phyloP scores from a whole-genome alignment of 345 rosid genomes.

The Camelina neglecta region DNA sequence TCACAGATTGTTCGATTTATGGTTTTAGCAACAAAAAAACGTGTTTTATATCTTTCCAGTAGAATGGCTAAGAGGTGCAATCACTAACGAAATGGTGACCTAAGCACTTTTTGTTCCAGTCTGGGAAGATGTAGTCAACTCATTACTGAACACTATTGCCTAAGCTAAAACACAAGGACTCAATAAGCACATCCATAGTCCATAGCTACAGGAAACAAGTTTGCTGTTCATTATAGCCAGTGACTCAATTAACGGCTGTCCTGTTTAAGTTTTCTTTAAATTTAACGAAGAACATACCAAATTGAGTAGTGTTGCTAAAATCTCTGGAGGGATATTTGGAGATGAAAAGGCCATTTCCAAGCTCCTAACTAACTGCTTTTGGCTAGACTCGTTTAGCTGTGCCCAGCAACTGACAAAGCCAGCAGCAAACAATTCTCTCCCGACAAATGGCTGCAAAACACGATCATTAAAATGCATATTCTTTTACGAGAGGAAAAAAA shows the following conservation, averaged over 20 bases:
- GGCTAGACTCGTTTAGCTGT: slow-evolving; percentile 82
- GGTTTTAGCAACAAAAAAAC: slow-evolving; percentile 23
- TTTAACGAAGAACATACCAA: slow-evolving; percentile 57
- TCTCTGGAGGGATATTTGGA: slow-evolving; percentile 98
- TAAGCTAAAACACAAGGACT: slow-evolving; percentile 37
- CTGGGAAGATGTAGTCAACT: slow-evolving; percentile 21
- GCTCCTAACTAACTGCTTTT: slow-evolving; percentile 87
- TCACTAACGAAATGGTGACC: slow-evolving; percentile 27
- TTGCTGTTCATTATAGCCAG: slow-evolving; percentile 8
- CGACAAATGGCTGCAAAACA: slow-evolving; percentile 85
- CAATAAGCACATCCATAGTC: slow-evolving; percentile 21
- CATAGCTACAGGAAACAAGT: slow-evolving; percentile 20
- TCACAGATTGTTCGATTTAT: slow-evolving; percentile 17
- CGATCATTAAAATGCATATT: slow-evolving; percentile 42
- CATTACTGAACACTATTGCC: slow-evolving; percentile 22
- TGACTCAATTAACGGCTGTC: background rate
- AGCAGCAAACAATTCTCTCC: slow-evolving; percentile 98
- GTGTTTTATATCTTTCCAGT: slow-evolving; percentile 18
- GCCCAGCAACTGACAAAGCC: slow-evolving; percentile 99
- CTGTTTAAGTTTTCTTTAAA: slow-evolving; percentile 2
- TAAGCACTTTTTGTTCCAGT: slow-evolving; percentile 22
- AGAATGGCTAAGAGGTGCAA: slow-evolving; percentile 18
- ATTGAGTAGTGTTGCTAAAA: slow-evolving; percentile 92
- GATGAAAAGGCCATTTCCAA: slow-evolving; percentile 99
- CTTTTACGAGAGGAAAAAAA: slow-evolving; percentile 24